These are phyloP conservation scores for Phytophthora brassicae DNA, from an alignment of 352 stramenopile genomes.

Conservation along the genomic window DNA sequence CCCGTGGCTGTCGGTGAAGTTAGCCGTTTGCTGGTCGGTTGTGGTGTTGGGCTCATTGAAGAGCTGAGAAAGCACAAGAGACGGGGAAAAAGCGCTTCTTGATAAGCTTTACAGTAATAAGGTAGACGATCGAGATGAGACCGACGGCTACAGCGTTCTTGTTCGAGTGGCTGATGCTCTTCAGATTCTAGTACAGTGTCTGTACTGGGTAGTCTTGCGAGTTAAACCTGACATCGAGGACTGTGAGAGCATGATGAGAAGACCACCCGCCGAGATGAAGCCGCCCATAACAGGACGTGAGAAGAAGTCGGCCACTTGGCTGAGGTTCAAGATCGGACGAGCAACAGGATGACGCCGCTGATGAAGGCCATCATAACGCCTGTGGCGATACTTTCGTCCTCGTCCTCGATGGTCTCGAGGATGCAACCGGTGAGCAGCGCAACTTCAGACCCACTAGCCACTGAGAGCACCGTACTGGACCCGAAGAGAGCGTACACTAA, in stretches of 20 bases:
- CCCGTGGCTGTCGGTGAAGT: constrained; percentile 22
- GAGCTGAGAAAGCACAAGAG: constrained; percentile 9
- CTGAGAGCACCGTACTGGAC: constrained; percentile 69
- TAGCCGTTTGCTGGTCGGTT: background rate
- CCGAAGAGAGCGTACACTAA: constrained; percentile 85
- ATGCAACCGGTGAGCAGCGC: constrained; percentile 47
- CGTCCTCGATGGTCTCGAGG: constrained; percentile 42
- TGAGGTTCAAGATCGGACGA: constrained; percentile 76
- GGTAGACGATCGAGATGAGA: constrained; percentile 21
- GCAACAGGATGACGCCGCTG: constrained; percentile 70
- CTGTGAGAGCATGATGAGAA: constrained; percentile 91
- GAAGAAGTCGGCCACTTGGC: constrained; percentile 88
- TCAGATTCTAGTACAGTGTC: constrained; percentile 55
- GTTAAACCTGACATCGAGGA: constrained; percentile 69
- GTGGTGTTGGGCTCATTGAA: constrained; percentile 2
- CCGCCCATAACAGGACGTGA: constrained; percentile 87
- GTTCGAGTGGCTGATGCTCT: constrained; percentile 60
- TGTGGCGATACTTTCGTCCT: constrained; percentile 43
- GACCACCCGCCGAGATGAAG: constrained; percentile 84
- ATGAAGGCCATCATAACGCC: constrained; percentile 66
- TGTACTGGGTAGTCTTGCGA: constrained; percentile 44
- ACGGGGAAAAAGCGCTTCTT: constrained; percentile 31
- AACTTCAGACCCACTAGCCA: constrained; percentile 74
- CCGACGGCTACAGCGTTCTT: constrained; percentile 63
- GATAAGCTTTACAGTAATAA: constrained; percentile 20